These are phyloP conservation scores for Ampelocalamus luodianensis DNA, from an alignment of 176 grass and related monocot species.

Conservation along the genomic window DNA sequence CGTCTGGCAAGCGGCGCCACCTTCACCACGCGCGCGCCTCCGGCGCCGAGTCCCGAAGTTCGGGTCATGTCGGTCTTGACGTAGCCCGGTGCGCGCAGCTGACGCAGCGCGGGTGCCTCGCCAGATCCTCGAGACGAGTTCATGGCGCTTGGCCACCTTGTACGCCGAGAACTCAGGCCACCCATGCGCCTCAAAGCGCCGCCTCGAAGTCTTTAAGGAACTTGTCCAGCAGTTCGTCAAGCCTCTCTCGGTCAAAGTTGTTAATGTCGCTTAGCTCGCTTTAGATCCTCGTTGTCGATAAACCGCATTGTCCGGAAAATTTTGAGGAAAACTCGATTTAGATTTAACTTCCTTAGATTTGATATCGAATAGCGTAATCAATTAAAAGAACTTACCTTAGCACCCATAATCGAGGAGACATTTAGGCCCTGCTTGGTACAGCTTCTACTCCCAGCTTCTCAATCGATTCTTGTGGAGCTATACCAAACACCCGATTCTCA, in stretches of 20 bases:
- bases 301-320: background rate
- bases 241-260: constrained; percentile 48
- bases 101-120: constrained; percentile 45
- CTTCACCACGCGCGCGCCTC: constrained; percentile 55
- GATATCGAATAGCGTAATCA: too few species aligned
- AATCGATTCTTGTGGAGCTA: too few species aligned
- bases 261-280: constrained; percentile 41
- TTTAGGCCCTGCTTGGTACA: too few species aligned
- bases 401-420: too few species aligned
- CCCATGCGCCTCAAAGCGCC: constrained; percentile 21
- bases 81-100: constrained; percentile 61
- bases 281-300: constrained; percentile 47
- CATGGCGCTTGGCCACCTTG: constrained; percentile 51
- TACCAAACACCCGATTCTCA: too few species aligned
- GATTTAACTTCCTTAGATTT: too few species aligned
- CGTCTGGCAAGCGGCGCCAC: constrained; percentile 47
- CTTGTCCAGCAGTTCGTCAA: constrained; percentile 35
- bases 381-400: too few species aligned
- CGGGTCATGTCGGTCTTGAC: constrained; percentile 56
- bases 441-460: too few species aligned
- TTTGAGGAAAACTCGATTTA: too few species aligned
- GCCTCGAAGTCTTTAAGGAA: constrained; percentile 55
- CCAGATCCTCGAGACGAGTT: constrained; percentile 60
- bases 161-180: constrained; percentile 54
- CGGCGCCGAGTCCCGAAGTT: constrained; percentile 43